Evolutionary conservation across 2,329 filamentous ascomycete species (phyloP).

Genomic region (Xylaria hypoxylon): DNA sequence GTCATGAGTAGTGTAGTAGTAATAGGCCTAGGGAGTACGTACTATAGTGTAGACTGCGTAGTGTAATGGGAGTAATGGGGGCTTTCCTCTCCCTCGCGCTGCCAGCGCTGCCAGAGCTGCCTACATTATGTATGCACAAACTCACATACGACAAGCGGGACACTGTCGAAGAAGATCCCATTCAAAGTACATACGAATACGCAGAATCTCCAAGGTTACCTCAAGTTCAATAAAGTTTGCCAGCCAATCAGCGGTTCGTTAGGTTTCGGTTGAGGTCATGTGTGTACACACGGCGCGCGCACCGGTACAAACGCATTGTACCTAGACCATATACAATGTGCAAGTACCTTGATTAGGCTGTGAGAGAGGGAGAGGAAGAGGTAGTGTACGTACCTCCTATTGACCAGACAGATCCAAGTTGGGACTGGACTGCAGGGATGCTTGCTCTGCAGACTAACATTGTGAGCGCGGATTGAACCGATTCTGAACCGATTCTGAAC

Average conservation of each 20-base stretch:
- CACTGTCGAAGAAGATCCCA: constrained; percentile 16
- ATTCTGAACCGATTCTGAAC: constrained; percentile 17
- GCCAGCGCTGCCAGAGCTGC: neutral
- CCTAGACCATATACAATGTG: constrained; percentile 5
- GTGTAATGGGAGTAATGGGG: neutral
- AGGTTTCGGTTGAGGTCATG: constrained; percentile 29
- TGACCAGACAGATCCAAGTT: constrained; percentile 12
- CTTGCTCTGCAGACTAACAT: constrained; percentile 5
- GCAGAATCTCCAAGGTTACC: constrained; percentile 24
- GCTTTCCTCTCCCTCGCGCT: neutral
- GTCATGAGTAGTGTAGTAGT: constrained; percentile 30
- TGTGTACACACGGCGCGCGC: constrained; percentile 20
- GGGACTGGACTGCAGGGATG: constrained; percentile 9
- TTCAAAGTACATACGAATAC: constrained; percentile 36
- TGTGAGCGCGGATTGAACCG: constrained; percentile 26
- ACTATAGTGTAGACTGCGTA: no score
- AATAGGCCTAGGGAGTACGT: neutral
- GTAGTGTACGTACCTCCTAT: constrained; percentile 21
- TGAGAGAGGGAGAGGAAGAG: neutral
- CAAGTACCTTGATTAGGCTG: constrained; percentile 20
- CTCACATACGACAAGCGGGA: constrained; percentile 2
- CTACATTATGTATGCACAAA: constrained; percentile 20
- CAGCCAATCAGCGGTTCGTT: constrained; percentile 28
- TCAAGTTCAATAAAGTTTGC: constrained; percentile 13
- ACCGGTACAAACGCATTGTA: constrained; percentile 18